phyloP scores from a whole-genome alignment of 176 grass and related monocot species.

The Ensete glaucum region DNA sequence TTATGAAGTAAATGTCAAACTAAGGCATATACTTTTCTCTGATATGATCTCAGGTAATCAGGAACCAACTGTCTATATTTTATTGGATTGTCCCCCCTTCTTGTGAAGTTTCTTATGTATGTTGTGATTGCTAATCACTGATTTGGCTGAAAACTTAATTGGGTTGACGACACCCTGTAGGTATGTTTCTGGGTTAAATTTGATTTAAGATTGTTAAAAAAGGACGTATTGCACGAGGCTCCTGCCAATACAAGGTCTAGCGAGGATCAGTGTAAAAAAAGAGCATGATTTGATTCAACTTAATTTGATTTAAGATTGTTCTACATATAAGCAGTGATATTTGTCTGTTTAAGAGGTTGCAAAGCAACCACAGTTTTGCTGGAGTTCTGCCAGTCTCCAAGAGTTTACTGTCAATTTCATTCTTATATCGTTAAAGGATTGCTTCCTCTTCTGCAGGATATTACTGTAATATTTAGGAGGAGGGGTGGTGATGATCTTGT shows the following conservation, averaged over 20 bases:
- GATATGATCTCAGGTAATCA: too few species aligned
- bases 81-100: not conserved
- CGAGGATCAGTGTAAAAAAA: too few species aligned
- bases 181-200: too few species aligned
- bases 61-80: too few species aligned
- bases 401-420: not conserved
- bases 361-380: not conserved
- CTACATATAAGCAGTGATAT: too few species aligned
- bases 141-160: not conserved
- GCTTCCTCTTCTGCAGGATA: slow-evolving; percentile 47
- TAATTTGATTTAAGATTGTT: too few species aligned
- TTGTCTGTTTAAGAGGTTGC: not conserved
- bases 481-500: slow-evolving; percentile 95
- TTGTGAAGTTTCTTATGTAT: not conserved
- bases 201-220: too few species aligned
- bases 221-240: too few species aligned
- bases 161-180: not conserved
- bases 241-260: too few species aligned
- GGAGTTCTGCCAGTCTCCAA: not conserved
- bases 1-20: too few species aligned
- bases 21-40: too few species aligned
- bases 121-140: not conserved
- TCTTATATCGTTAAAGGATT: not conserved
- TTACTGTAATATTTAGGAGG: slow-evolving; percentile 98
- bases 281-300: too few species aligned